Conservation (phyloP, 1,284 basidiomycete genomes). For the Fistulina hepatica region DNA sequence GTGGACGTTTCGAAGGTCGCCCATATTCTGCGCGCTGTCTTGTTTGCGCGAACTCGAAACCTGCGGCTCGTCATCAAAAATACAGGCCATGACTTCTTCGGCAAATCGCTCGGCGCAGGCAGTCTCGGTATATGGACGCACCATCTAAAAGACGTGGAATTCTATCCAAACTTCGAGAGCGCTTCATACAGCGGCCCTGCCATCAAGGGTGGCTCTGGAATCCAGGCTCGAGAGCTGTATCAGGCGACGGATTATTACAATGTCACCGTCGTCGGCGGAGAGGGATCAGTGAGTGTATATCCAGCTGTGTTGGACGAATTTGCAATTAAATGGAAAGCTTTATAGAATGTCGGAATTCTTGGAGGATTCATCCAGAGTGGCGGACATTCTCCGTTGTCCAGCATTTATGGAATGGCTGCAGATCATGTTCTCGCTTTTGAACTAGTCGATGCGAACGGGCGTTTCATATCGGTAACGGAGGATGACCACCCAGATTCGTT, state of each 20-base stretch:
- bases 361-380: too few species aligned
- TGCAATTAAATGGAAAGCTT: too few species aligned
- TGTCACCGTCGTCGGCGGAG: conserved; percentile 16
- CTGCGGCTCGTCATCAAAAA: conserved; percentile 18
- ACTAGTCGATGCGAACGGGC: conserved; percentile 30
- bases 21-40: conserved; percentile 15
- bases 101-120: conserved; percentile 15
- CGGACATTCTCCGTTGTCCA: conserved; percentile 32
- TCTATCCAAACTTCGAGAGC: conserved; percentile 11
- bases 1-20: conserved; percentile 16
- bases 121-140: conserved; percentile 17
- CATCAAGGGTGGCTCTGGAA: conserved; percentile 13
- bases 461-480: conserved; percentile 21
- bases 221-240: conserved; percentile 11
- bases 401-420: conserved; percentile 29
- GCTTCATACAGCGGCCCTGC: conserved; percentile 12
- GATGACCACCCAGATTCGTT: conserved; percentile 26
- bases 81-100: conserved; percentile 20
- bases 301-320: too few species aligned
- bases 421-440: conserved; percentile 29
- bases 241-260: conserved; percentile 12
- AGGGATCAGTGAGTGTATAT: conserved; percentile 18
- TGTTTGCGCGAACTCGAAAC: conserved; percentile 16
- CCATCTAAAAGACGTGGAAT: conserved; percentile 11
- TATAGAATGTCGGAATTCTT: too few species aligned